phyloP scores from a whole-genome alignment of 176 grass and related monocot genomes.

The Zoysia pacifica region DNA sequence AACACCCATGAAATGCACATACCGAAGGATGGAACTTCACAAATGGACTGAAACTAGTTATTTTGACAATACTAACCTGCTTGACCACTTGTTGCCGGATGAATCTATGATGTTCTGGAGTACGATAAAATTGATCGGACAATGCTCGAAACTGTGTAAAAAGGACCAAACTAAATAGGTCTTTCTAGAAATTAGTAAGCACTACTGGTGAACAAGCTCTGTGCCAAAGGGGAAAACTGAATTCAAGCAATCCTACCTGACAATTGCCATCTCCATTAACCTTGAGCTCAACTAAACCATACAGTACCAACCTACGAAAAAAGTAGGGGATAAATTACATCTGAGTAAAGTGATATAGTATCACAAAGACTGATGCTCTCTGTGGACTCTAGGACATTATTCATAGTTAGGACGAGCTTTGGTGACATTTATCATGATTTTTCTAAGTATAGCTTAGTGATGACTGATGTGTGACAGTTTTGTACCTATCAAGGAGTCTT shows the following conservation, averaged over 20 bases:
- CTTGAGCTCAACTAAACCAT: constrained; percentile 82
- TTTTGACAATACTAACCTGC: constrained; percentile 57
- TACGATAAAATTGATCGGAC: constrained; percentile 89
- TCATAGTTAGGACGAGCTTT: not conserved
- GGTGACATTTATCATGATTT: not conserved
- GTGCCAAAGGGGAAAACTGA: constrained; percentile 1
- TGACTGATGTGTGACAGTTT: not conserved
- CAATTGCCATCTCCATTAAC: constrained; percentile 94
- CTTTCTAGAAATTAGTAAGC: not conserved
- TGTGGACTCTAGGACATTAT: not conserved
- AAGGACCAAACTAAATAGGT: constrained; percentile 12
- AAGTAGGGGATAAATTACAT: constrained; percentile 10
- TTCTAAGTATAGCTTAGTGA: not conserved
- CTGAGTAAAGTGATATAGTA: not conserved
- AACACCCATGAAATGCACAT: not conserved
- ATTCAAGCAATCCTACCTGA: constrained; percentile 54
- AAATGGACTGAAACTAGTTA: not conserved
- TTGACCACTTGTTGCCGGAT: constrained; percentile 76
- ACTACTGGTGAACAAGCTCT: not conserved
- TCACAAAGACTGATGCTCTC: not conserved
- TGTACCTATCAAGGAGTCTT: constrained; percentile 85
- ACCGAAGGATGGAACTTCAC: not conserved
- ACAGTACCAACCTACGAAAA: constrained; percentile 66
- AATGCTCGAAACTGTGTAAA: constrained; percentile 75
- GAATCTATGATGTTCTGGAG: constrained; percentile 75